These are phyloP conservation scores for Aspergillus neoniger DNA, from an alignment of 2,329 filamentous ascomycete species.

Conservation along the genomic window DNA sequence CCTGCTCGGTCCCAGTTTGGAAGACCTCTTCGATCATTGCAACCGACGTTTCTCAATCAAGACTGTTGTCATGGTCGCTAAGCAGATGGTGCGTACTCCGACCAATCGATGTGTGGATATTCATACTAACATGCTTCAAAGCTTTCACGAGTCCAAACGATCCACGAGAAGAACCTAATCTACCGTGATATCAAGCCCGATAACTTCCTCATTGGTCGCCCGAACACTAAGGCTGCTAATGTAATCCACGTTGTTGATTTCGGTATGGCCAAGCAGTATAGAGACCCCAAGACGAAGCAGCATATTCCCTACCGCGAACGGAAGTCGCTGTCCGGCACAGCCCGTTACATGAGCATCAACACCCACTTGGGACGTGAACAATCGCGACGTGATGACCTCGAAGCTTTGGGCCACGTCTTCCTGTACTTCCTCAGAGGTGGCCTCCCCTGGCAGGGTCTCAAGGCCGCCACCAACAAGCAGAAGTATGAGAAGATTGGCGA, in stretches of 20 bases:
- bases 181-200: constrained; percentile 99
- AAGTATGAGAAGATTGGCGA: constrained; percentile 99
- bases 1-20: constrained; percentile 87
- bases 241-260: constrained; percentile 99
- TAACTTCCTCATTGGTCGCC: constrained; percentile 96
- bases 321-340: constrained; percentile 94
- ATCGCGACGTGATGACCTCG: constrained; percentile 91
- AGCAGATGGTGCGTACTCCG: constrained; percentile 76
- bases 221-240: constrained; percentile 90
- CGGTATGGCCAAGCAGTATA: constrained; percentile 99
- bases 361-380: constrained; percentile 96
- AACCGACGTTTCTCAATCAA: constrained; percentile 93
- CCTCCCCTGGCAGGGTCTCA: constrained; percentile 68
- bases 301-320: constrained; percentile 97
- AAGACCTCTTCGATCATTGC: constrained; percentile 97
- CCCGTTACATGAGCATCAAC: constrained; percentile 99
- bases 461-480: constrained; percentile 78
- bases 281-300: constrained; percentile 98
- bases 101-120: neutral
- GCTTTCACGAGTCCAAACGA: constrained; percentile 88
- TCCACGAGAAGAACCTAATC: constrained; percentile 98
- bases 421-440: constrained; percentile 70
- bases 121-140: constrained; percentile 42
- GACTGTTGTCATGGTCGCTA: constrained; percentile 98
- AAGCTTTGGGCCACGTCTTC: constrained; percentile 74